Evolutionary conservation across 2,329 filamentous ascomycete species (phyloP).

Genomic region (Paecilomyces dactylethromorphus): DNA sequence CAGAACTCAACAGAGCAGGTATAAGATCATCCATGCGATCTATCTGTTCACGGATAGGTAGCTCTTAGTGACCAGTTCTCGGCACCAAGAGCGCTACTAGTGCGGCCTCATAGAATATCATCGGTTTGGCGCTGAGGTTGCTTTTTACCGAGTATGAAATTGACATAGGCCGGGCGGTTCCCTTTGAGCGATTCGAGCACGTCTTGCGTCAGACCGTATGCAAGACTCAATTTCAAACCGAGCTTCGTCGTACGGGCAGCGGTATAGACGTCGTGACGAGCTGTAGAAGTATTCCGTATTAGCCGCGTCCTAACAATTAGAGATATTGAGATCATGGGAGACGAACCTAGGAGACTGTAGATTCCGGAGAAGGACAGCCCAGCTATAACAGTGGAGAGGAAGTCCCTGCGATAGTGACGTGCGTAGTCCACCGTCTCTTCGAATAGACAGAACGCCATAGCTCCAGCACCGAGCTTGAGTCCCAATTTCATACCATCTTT

Average conservation of each 20-base stretch:
- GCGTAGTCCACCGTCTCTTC: conserved; percentile 79
- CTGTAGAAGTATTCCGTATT: conserved; percentile 37
- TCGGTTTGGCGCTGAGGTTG: conserved; percentile 15
- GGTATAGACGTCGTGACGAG: conserved; percentile 71
- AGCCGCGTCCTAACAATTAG: neutral
- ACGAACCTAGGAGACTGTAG: conserved; percentile 80
- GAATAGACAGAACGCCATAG: conserved; percentile 67
- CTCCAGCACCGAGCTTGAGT: conserved; percentile 63
- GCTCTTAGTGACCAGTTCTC: neutral
- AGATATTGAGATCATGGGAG: conserved; percentile 1
- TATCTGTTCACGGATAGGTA: neutral
- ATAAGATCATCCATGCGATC: neutral
- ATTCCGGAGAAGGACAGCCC: conserved; percentile 76
- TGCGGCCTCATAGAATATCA: conserved; percentile 8
- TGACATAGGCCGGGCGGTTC: conserved; percentile 67
- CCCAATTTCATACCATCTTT: conserved; percentile 74
- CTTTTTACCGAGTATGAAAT: conserved; percentile 52
- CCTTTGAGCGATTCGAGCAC: conserved; percentile 61
- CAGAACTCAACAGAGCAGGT: neutral
- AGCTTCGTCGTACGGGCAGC: conserved; percentile 72
- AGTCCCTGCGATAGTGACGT: conserved; percentile 56
- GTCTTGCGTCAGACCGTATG: conserved; percentile 78
- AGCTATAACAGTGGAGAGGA: conserved; percentile 73
- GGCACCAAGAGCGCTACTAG: neutral
- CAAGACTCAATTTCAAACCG: conserved; percentile 70